Percentiles rank a stretch among this genome's conserved stretches.
These are phyloP conservation scores for Gossypium turneri DNA, from an alignment of 345 rosid genomes.

Conservation along the genomic window DNA sequence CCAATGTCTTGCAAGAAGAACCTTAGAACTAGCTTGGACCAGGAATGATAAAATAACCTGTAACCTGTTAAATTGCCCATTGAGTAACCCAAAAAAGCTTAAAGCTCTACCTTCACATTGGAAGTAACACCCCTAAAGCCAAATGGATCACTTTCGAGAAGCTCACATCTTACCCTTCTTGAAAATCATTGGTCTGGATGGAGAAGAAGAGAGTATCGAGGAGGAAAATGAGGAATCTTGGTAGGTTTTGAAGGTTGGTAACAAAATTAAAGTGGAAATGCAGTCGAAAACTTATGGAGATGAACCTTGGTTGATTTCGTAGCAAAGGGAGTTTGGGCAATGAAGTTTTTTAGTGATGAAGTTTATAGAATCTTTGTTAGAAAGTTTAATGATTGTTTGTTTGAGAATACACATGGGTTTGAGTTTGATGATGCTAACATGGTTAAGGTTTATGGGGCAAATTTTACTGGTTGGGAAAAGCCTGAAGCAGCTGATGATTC, in stretches of 20 bases:
- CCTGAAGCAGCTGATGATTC: constrained; percentile 96
- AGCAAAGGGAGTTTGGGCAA: constrained; percentile 81
- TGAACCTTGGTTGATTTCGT: constrained; percentile 85
- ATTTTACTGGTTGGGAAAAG: constrained; percentile 79
- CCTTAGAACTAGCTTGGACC: not conserved
- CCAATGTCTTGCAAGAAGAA: not conserved
- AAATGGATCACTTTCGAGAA: too few species aligned
- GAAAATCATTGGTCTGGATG: constrained; percentile 18
- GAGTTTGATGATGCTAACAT: constrained; percentile 76
- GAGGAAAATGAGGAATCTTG: constrained; percentile 36
- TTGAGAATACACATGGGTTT: constrained; percentile 78
- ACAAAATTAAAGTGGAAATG: constrained; percentile 57
- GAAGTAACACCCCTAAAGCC: too few species aligned
- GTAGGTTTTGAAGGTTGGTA: constrained; percentile 64
- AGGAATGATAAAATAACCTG: not conserved
- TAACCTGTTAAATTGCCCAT: not conserved
- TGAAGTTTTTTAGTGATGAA: constrained; percentile 61
- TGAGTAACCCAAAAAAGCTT: not conserved
- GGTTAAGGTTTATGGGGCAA: constrained; percentile 83
- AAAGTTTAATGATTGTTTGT: constrained; percentile 65
- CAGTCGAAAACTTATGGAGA: constrained; percentile 63
- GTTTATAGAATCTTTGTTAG: constrained; percentile 44
- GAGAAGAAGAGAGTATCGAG: constrained; percentile 34
- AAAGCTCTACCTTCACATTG: too few species aligned
- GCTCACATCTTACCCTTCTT: constrained; percentile 46